These are phyloP conservation scores for Sugiyamaella japonica DNA, from an alignment of 1,139 yeast species.

Conservation along the genomic window DNA sequence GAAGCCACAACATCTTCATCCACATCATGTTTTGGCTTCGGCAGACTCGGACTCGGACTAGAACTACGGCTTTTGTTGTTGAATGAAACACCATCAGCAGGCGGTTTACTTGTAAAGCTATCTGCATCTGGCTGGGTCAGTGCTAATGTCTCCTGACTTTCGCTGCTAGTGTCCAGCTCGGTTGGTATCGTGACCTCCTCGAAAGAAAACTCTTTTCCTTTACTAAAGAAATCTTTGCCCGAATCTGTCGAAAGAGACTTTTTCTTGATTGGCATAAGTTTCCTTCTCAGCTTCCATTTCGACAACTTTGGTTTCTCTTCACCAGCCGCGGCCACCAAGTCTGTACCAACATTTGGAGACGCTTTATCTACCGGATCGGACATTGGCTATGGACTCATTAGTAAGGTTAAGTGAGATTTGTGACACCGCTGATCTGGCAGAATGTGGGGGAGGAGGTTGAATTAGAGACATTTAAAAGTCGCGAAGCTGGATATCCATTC, in stretches of 20 bases:
- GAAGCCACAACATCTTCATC: not conserved
- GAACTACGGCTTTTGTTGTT: not conserved
- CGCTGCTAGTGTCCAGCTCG: not conserved
- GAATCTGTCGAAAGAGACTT: not conserved
- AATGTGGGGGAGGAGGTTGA: too few relatives aligned
- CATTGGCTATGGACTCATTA: constrained; percentile 1
- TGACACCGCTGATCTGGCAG: too few relatives aligned
- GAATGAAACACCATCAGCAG: not conserved
- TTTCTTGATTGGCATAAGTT: constrained; percentile 14
- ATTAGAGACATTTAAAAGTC: too few relatives aligned
- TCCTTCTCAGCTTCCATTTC: constrained; percentile 17
- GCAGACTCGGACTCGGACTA: not conserved
- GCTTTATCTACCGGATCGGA: not conserved
- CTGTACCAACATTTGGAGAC: not conserved
- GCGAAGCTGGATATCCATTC: too few relatives aligned
- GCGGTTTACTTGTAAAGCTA: too few relatives aligned
- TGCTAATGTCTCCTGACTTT: not conserved
- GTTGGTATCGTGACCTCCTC: not conserved
- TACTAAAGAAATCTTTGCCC: constrained; percentile 17
- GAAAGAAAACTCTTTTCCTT: not conserved
- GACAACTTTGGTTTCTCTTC: constrained; percentile 11
- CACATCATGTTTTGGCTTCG: not conserved
- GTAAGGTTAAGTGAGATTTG: too few relatives aligned
- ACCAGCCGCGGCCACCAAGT: not conserved
- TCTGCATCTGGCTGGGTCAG: not conserved